Base-by-base conservation (phyloP, 108 stramenopile genomes). In the Thalassiosira profunda region DNA sequence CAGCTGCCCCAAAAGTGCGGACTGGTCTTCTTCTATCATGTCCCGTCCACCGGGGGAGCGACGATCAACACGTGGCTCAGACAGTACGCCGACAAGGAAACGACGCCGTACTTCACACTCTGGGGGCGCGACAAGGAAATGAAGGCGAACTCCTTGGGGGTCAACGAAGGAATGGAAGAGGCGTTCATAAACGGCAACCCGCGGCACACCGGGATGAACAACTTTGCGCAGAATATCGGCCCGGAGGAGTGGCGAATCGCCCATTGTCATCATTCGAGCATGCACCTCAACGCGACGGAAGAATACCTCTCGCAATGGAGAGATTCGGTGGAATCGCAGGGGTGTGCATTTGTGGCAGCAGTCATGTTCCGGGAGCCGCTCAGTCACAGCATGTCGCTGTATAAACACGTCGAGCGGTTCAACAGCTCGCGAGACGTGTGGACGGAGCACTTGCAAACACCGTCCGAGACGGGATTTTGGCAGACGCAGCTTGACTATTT, bases 401-500 rank as follows among this genome's bases (percentile, higher is more conserved):
- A 56, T 55, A 67, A 67, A 20, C 51, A 53, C 38, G 2, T 67
- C 20, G 30, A 67, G 2, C 23, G 67, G 18, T 53, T 47, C 14
- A 11, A 56, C 3, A 45, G 41, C 25, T 34, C 67, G 1, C 25
- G 34, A 33, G 54, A 56, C 5, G 54, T 46, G 35, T 67, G 67
- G 67, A 26, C 40, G 8, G 35, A 53, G 7, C 41, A 53, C 46
- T 40, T 76, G 2, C n/a, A 40, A 40, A 25, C 47, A 15, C 53
- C 66, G 7, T 61, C 59, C n/a, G 51, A 42, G 20, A 31, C 41
- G 0, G 74, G 74, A 12, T 36, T 34, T 29, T 76, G 74, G 74
- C n/a, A n/a, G n/a, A n/a, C n/a, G n/a, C n/a, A 56, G 38, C 37
- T 67, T n/a, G 67, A 67, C 24, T 67, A 47, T 55, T 67, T 67